Evolutionary conservation across 2,329 filamentous ascomycete species (phyloP), one percentile per base, ranked within the genome.

Genomic region (Fusarium kyushuense): DNA sequence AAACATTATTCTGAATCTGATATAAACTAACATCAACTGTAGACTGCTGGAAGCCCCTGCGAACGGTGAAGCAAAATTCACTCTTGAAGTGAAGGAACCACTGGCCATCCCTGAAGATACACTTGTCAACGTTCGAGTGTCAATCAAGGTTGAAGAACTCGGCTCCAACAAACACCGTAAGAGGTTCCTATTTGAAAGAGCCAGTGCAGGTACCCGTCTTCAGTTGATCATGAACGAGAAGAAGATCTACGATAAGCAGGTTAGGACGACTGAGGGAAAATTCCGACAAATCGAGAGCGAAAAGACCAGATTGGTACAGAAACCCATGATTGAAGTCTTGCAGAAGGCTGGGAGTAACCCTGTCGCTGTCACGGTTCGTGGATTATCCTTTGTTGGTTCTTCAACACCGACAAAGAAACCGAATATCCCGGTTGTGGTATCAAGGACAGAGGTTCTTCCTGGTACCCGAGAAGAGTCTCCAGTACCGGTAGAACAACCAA

Each of bases 191-290:
- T 46, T 54, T 6, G 17, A 25, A 25, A n/a, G 52, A 13, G 33
- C 9, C 3, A 30, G 14, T 33, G 32, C 30, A 23, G 41, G 52
- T 25, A 36, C 32, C 6, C 23, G 52, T 10, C 52, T 55, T 5
- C 41, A 32, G 19, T 40, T 55, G 52, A 25, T 55, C 12, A 21
- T 55, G 41, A 29, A 55, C 25, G 41, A 55, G 12, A 55, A 47
- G 4, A 10, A 21, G 2, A 30, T 55, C 10, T 55, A 47, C 7
- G 21, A 55, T 8, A 30, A 29, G 21, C 41, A 55, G 17, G n/a
- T 55, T 11, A 11, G 30, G 19, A 23, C 21, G 13, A 48, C 52
- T 8, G 32, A 16, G 6, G 41, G 42, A 2, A 55, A n/a, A 5
- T 55, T 55, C 19, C n/a, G 46, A 7, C 14, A 27, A 14, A 29